Conservation (phyloP, 305 asterid genomes). For the Rubia tinctorum region DNA sequence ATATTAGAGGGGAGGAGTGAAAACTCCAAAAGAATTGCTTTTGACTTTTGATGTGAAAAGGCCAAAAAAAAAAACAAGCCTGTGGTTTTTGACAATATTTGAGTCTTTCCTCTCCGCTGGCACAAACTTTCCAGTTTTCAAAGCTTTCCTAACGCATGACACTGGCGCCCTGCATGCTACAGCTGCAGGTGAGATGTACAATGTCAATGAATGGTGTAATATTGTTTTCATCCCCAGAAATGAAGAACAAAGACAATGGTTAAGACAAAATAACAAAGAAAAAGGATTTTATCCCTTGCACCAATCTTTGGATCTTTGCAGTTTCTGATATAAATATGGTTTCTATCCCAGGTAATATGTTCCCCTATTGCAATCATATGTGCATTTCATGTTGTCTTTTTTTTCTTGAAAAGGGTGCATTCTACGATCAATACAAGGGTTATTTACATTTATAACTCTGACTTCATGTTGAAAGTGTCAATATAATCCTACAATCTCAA, state of each 20-base stretch:
- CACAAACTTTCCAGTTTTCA: neutral
- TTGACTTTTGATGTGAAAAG: neutral
- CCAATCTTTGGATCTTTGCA: neutral
- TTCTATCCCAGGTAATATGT: neutral
- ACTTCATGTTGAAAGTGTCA: too few species aligned
- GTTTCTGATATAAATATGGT: neutral
- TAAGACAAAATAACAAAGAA: neutral
- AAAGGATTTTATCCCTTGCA: neutral
- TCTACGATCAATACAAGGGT: too few species aligned
- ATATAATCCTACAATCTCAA: too few species aligned
- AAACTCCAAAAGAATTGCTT: neutral
- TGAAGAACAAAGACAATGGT: slow-evolving; percentile 9
- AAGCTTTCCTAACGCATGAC: neutral
- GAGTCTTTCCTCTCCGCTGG: neutral
- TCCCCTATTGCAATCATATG: neutral
- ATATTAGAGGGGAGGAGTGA: too few species aligned
- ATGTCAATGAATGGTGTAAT: neutral
- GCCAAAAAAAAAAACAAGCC: neutral
- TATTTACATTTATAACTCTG: too few species aligned
- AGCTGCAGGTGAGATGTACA: slow-evolving; percentile 5
- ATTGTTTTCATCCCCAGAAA: slow-evolving; percentile 3
- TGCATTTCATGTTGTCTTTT: too few species aligned
- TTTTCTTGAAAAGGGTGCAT: too few species aligned
- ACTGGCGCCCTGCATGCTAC: neutral
- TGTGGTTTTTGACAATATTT: slow-evolving; percentile 1